phyloP scores from a whole-genome alignment of 176 grass and related monocot species.

The Sorghum bicolor region Sorghum_bicolor_NCBIv3 NC_012872.2:67273001-67273500 shows the following conservation, averaged over 20 bases:
- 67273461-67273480: not conserved
- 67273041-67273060: constrained; percentile 48
- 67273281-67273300: constrained; percentile 34
- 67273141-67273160: accelerated
- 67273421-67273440: not conserved
- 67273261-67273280: constrained; percentile 34
- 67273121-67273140: accelerated
- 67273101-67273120: not conserved
- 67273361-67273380: constrained; percentile 38
- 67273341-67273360: constrained; percentile 29
- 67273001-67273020: not conserved
- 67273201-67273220: too few relatives aligned
- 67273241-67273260: constrained; percentile 22
- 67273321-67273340: constrained; percentile 8
- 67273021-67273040: constrained; percentile 37
- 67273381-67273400: constrained; percentile 31
- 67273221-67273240: constrained; percentile 25
- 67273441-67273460: constrained; percentile 11
- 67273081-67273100: constrained; percentile 25
- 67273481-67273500: constrained; percentile 24
- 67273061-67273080: constrained; percentile 24
- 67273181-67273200: accelerated
- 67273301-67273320: constrained; percentile 20
- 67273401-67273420: not conserved
- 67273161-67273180: accelerated